Evolutionary conservation across 495 filamentous ascomycete genomes (phyloP).

Genomic region (Penicillium argentinense): DNA sequence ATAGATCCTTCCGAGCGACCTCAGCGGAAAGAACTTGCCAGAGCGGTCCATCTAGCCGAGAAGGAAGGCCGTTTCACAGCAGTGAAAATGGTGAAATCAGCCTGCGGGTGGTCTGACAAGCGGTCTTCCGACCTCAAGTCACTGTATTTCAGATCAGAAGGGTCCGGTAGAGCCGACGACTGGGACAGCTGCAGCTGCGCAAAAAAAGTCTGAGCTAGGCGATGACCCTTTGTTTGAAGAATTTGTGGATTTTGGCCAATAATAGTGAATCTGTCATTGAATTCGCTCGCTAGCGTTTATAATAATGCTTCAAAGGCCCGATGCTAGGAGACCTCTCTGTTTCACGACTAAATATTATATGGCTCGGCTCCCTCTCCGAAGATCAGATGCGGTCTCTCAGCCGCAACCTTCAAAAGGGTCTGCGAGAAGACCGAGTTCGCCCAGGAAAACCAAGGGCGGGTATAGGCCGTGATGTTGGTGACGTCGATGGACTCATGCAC

Average conservation of each 20-base stretch:
- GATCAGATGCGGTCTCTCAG: slow-evolving; percentile 81
- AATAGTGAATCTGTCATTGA: too few species aligned
- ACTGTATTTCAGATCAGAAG: too few species aligned
- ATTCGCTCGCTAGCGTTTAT: too few species aligned
- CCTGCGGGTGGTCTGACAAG: too few species aligned
- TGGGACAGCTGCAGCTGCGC: too few species aligned
- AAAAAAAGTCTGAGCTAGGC: too few species aligned
- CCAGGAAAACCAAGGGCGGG: slow-evolving; percentile 95
- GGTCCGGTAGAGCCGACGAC: too few species aligned
- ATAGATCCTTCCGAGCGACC: background rate
- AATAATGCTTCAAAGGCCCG: background rate
- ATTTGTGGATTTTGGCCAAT: too few species aligned
- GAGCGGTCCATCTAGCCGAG: background rate
- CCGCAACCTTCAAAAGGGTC: slow-evolving; percentile 86
- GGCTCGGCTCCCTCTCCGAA: slow-evolving; percentile 61
- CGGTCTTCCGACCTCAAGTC: too few species aligned
- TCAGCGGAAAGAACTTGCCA: background rate
- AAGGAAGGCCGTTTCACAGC: background rate
- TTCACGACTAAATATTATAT: slow-evolving; percentile 23
- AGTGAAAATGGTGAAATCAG: background rate
- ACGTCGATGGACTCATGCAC: slow-evolving; percentile 94
- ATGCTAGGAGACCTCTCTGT: too few species aligned
- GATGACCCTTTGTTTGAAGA: too few species aligned
- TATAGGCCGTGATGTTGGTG: slow-evolving; percentile 69
- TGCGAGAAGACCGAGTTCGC: slow-evolving; percentile 95